Conservation (phyloP, 2,329 filamentous ascomycete genomes). For the Colletotrichum sojae region DNA sequence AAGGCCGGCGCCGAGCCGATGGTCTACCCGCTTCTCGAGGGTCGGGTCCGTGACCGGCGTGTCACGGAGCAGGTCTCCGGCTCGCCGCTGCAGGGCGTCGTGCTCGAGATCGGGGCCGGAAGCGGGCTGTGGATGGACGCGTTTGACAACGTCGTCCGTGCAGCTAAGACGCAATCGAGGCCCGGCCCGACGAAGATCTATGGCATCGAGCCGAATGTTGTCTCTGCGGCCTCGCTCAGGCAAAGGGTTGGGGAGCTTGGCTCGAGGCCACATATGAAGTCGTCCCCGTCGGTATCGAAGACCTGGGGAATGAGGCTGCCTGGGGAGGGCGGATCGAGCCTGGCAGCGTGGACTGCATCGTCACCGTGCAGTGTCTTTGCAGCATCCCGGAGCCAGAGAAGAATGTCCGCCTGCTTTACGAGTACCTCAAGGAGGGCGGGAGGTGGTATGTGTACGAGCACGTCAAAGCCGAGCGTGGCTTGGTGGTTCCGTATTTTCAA, state of each 20-base stretch:
- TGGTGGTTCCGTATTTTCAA: conserved; percentile 56
- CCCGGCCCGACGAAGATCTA: conserved; percentile 60
- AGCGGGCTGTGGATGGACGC: conserved; percentile 72
- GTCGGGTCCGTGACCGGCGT: conserved; percentile 50
- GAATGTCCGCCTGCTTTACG: conserved; percentile 62
- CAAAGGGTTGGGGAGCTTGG: conserved; percentile 56
- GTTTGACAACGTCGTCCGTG: conserved; percentile 51
- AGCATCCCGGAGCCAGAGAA: conserved; percentile 64
- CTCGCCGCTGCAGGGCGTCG: conserved; percentile 62
- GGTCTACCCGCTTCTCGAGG: conserved; percentile 63
- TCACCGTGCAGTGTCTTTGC: conserved; percentile 67
- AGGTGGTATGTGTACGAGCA: conserved; percentile 69
- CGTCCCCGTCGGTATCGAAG: conserved; percentile 68
- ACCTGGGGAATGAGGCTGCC: conserved; percentile 52
- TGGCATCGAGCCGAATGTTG: conserved; percentile 75
- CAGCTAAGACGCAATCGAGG: conserved; percentile 1
- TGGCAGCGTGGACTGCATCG: conserved; percentile 62
- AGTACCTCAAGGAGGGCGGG: conserved; percentile 64
- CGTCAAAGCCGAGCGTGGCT: conserved; percentile 52
- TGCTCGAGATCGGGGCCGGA: conserved; percentile 75
- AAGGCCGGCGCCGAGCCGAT: conserved; percentile 44
- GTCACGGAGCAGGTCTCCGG: conserved; percentile 40
- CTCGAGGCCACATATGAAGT: conserved; percentile 66
- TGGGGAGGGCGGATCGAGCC: conserved; percentile 54
- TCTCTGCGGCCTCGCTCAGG: conserved; percentile 57